Percentiles rank a stretch among this genome's conserved stretches.
Conservation (phyloP, 106 monocot species). For the Dendrobium huoshanense region DNA sequence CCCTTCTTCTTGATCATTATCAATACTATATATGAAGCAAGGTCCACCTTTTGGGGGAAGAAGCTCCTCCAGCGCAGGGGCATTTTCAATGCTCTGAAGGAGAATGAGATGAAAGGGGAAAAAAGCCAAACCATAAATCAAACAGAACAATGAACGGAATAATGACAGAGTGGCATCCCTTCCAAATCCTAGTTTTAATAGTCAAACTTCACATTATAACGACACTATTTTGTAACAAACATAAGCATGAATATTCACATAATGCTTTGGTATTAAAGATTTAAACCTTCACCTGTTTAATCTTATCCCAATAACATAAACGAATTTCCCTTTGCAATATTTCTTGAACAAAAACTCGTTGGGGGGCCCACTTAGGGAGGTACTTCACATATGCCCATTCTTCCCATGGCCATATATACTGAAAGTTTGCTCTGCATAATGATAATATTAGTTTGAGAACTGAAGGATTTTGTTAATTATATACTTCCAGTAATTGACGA, state of each 20-base stretch:
- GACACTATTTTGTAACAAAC: not conserved
- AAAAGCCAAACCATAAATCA: not conserved
- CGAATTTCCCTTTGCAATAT: constrained; percentile 90
- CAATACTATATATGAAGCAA: constrained; percentile 50
- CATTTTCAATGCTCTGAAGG: constrained; percentile 78
- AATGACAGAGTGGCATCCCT: not conserved
- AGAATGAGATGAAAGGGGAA: not conserved
- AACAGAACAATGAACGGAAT: not conserved
- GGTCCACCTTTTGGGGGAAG: constrained; percentile 76
- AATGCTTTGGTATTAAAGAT: not conserved
- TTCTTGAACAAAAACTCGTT: constrained; percentile 95
- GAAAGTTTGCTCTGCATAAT: constrained; percentile 79
- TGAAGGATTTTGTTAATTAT: not conserved
- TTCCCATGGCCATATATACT: constrained; percentile 81
- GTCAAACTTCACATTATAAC: not conserved
- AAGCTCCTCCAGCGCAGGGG: constrained; percentile 60
- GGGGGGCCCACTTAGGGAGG: constrained; percentile 90
- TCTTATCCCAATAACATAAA: constrained; percentile 90
- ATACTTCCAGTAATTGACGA: not conserved
- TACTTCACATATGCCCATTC: constrained; percentile 80
- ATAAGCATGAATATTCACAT: not conserved
- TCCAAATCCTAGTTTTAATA: not conserved
- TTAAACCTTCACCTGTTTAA: constrained; percentile 69
- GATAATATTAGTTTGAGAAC: not conserved
- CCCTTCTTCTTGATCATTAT: constrained; percentile 32